These are phyloP conservation scores for Globisporangium abappressorium DNA, from an alignment of 352 stramenopile genomes.

Conservation along the genomic window DNA sequence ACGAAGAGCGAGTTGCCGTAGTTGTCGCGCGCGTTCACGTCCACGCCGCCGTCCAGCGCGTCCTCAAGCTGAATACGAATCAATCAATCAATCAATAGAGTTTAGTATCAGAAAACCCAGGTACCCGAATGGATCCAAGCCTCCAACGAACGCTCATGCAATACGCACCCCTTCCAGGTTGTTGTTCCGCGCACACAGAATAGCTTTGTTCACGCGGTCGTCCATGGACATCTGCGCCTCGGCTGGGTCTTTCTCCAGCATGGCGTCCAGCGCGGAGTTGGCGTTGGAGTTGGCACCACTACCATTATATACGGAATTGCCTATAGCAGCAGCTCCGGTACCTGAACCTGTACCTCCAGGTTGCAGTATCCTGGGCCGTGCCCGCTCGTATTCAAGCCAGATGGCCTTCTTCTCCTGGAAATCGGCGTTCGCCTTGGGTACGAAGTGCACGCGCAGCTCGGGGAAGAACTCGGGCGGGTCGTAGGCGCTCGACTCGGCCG, in stretches of 20 bases:
- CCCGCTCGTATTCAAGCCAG: constrained; percentile 35
- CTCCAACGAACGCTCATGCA: background rate
- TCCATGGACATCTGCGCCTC: constrained; percentile 40
- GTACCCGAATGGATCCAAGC: background rate
- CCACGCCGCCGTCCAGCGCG: constrained; percentile 85
- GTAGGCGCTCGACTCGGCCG: constrained; percentile 52
- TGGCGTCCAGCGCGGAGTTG: constrained; percentile 37
- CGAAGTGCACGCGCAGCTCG: constrained; percentile 52
- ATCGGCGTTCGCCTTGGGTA: constrained; percentile 49
- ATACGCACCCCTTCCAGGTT: constrained; percentile 67
- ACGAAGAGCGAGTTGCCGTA: constrained; percentile 96
- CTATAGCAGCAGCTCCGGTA: background rate
- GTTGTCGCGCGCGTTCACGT: constrained; percentile 90
- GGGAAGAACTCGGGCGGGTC: constrained; percentile 59
- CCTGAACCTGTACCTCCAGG: background rate
- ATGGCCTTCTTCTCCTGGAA: constrained; percentile 60
- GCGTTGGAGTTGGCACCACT: constrained; percentile 1
- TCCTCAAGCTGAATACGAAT: constrained; percentile 65
- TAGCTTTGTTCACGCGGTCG: constrained; percentile 39
- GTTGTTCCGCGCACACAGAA: constrained; percentile 77
- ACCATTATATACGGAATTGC: background rate
- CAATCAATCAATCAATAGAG: constrained; percentile 6
- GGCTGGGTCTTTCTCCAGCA: constrained; percentile 40
- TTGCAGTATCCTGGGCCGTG: background rate
- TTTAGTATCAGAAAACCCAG: constrained; percentile 2